phyloP scores from a whole-genome alignment of 1,284 basidiomycete species.

The Flammula alnicola region DNA sequence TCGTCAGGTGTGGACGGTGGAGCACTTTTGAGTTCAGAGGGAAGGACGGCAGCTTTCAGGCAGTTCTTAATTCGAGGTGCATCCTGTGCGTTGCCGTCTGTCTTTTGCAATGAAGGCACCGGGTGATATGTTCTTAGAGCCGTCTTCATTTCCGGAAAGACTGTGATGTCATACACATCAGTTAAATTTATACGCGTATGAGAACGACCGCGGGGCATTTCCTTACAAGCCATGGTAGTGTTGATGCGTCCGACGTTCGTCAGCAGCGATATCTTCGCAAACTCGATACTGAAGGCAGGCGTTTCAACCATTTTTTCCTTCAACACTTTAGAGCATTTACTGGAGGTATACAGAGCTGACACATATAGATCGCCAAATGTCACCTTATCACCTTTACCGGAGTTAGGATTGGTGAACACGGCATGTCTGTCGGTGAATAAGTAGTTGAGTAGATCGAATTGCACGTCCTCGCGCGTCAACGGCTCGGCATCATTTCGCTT shows the following conservation, averaged over 20 bases:
- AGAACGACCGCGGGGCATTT: conserved; percentile 13
- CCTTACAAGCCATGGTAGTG: conserved; percentile 90
- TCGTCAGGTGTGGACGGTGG: conserved; percentile 75
- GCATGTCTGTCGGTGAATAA: conserved; percentile 74
- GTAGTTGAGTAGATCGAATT: conserved; percentile 81
- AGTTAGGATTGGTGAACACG: conserved; percentile 72
- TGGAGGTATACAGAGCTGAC: conserved; percentile 77
- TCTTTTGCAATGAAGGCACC: conserved; percentile 81
- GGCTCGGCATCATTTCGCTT: conserved; percentile 80
- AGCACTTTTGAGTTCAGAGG: conserved; percentile 68
- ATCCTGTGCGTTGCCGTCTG: conserved; percentile 83
- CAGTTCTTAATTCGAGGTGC: conserved; percentile 83
- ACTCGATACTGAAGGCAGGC: conserved; percentile 80
- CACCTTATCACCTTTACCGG: conserved; percentile 53
- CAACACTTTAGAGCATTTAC: conserved; percentile 85
- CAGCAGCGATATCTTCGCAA: conserved; percentile 84
- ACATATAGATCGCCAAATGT: conserved; percentile 88
- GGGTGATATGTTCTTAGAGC: conserved; percentile 84
- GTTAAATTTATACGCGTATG: conserved; percentile 22
- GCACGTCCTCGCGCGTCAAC: conserved; percentile 80
- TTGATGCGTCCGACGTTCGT: conserved; percentile 95
- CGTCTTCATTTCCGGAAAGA: conserved; percentile 87
- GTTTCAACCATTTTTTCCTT: conserved; percentile 85
- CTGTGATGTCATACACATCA: conserved; percentile 42
- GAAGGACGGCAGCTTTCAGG: conserved; percentile 75